Evolutionary conservation across 176 grass and related monocot genomes (phyloP).

Genomic region (Eragrostis curvula): DNA sequence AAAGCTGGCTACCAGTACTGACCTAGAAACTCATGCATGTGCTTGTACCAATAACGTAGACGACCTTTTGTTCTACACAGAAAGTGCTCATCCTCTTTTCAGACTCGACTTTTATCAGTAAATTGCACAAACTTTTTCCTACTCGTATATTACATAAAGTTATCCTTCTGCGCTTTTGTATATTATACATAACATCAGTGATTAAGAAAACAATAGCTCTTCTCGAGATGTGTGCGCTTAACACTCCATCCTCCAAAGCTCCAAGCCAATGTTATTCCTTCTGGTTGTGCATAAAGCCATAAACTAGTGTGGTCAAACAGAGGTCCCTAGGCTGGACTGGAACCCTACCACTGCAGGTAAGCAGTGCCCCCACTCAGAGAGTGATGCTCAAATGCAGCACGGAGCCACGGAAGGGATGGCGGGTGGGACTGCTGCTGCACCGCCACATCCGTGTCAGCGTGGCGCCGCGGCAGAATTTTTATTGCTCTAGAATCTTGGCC

Average conservation of each 20-base stretch:
- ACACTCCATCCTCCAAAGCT: conserved; percentile 34
- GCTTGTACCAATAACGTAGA: neutral
- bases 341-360: conserved; percentile 33
- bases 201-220: neutral
- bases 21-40: conserved; percentile 7
- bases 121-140: conserved; percentile 14
- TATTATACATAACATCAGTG: neutral
- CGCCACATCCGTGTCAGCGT: conserved; percentile 38
- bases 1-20: conserved; percentile 18
- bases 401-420: conserved; percentile 11
- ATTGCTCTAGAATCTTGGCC: conserved; percentile 21
- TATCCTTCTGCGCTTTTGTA: conserved; percentile 31
- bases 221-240: conserved; percentile 50
- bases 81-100: conserved; percentile 7
- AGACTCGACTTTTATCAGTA: conserved; percentile 6
- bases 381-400: neutral
- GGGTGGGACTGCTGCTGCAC: neutral
- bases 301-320: conserved; percentile 57
- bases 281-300: conserved; percentile 4
- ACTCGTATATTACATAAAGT: conserved; percentile 11
- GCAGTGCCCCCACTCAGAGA: neutral
- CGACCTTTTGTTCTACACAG: neutral
- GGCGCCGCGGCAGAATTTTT: conserved; percentile 17
- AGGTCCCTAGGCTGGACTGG: conserved; percentile 46
- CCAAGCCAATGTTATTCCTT: conserved; percentile 1